These are phyloP conservation scores for Globisporangium cystogenes DNA, from an alignment of 352 stramenopile species.

Conservation along the genomic window DNA sequence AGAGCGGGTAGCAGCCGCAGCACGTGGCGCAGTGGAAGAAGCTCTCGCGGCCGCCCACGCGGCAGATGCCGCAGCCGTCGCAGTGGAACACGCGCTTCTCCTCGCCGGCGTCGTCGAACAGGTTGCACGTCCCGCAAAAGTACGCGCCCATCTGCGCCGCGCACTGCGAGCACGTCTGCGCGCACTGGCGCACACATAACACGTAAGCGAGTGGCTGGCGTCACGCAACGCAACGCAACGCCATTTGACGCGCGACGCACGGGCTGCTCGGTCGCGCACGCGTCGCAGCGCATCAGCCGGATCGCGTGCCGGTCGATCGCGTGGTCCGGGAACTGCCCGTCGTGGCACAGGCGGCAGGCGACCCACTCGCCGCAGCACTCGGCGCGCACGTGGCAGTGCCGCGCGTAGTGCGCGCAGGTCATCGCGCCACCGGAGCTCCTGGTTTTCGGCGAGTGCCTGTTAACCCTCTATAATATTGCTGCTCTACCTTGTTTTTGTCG, in stretches of 20 bases:
- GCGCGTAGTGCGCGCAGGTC: conserved; percentile 53
- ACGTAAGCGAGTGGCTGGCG: too few relatives aligned
- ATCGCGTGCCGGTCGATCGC: conserved; percentile 78
- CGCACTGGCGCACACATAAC: too few relatives aligned
- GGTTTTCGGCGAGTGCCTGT: too few relatives aligned
- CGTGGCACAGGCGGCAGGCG: conserved; percentile 67
- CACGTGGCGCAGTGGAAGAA: conserved; percentile 78
- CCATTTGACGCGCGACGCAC: too few relatives aligned
- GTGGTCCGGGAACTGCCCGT: conserved; percentile 47
- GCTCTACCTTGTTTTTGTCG: too few relatives aligned
- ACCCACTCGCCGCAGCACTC: conserved; percentile 76
- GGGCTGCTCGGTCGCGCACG: conserved; percentile 51
- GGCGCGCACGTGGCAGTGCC: conserved; percentile 60
- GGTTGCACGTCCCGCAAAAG: conserved; percentile 66
- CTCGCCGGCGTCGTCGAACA: conserved; percentile 61
- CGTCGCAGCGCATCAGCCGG: conserved; percentile 54
- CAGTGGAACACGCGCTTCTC: conserved; percentile 73
- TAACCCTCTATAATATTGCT: too few relatives aligned
- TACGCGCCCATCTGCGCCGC: conserved; percentile 45
- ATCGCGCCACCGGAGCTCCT: too few relatives aligned
- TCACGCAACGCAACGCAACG: background rate
- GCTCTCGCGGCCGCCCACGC: conserved; percentile 70
- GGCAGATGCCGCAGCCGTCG: conserved; percentile 70
- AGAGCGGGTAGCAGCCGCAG: conserved; percentile 74
- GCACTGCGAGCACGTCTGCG: conserved; percentile 41